These are phyloP conservation scores for Gossypium sturtianum DNA, from an alignment of 345 rosid genomes.

Conservation along the genomic window DNA sequence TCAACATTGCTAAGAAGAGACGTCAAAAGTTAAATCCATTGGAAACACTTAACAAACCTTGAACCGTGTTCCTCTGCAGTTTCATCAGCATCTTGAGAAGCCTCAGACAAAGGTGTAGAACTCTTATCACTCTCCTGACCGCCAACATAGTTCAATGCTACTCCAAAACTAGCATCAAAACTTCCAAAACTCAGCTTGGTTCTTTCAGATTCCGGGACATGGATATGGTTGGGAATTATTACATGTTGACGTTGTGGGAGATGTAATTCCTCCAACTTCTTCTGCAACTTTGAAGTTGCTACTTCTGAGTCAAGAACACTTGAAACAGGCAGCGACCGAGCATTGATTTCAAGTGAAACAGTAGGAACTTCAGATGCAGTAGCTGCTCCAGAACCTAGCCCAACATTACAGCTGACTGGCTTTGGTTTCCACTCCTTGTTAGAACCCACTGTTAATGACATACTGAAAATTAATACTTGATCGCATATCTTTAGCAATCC, in stretches of 20 bases:
- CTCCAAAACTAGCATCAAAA: conserved; percentile 72
- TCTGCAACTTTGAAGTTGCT: conserved; percentile 56
- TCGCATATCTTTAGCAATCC: conserved; percentile 12
- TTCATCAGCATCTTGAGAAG: conserved; percentile 53
- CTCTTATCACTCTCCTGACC: conserved; percentile 60
- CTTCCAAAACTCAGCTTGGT: conserved; percentile 91
- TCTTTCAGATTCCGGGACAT: conserved; percentile 91
- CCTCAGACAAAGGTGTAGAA: conserved; percentile 56
- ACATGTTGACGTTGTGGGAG: conserved; percentile 77
- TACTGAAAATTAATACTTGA: conserved; percentile 3
- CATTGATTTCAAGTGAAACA: conserved; percentile 40
- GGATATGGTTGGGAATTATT: conserved; percentile 85
- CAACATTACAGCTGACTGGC: conserved; percentile 42
- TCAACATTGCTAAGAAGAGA: not conserved
- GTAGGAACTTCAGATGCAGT: conserved; percentile 41
- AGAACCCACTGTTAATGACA: conserved; percentile 44
- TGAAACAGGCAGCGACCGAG: conserved; percentile 28
- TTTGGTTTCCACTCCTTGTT: conserved; percentile 93
- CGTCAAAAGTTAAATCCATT: not conserved
- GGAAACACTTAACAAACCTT: conserved; percentile 40
- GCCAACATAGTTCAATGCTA: conserved; percentile 29
- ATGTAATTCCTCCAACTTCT: conserved; percentile 62
- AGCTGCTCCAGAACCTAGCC: conserved; percentile 44
- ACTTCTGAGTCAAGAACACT: conserved; percentile 49
- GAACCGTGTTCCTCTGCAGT: conserved; percentile 42